A percentile compares a stretch with the other conserved stretches of the same genome.
These are phyloP conservation scores for Ceratobasidium sp. DNA, from an alignment of 1,284 basidiomycete genomes.

Conservation along the genomic window DNA sequence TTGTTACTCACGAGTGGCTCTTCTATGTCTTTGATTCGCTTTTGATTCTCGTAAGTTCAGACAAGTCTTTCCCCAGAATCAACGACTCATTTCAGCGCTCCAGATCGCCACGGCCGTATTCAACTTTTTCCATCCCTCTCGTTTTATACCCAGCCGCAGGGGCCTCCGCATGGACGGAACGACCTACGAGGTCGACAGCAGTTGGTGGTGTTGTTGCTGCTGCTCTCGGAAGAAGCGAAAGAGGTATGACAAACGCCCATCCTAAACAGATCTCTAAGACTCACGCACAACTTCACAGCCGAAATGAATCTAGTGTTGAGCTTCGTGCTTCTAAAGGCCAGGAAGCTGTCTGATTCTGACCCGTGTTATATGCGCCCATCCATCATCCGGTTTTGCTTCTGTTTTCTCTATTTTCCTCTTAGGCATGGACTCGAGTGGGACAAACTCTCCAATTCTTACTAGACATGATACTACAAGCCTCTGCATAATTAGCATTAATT, in stretches of 20 bases:
- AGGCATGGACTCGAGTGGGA: too few relatives aligned
- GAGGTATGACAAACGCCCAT: not conserved
- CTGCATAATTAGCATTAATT: too few relatives aligned
- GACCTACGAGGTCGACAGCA: slow-evolving; percentile 34
- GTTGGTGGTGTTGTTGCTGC: slow-evolving; percentile 41
- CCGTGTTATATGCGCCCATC: too few relatives aligned
- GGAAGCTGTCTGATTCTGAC: not conserved
- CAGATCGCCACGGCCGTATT: slow-evolving; percentile 26
- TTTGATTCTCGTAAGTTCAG: slow-evolving; percentile 37
- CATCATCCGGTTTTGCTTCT: too few relatives aligned
- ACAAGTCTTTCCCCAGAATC: not conserved
- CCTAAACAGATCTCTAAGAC: not conserved
- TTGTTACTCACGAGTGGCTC: slow-evolving; percentile 44
- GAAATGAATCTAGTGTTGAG: not conserved
- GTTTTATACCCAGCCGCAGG: slow-evolving; percentile 42
- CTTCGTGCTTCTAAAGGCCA: not conserved
- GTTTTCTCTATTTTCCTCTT: too few relatives aligned
- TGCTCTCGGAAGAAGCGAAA: slow-evolving; percentile 24
- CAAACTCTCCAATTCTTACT: too few relatives aligned
- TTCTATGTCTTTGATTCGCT: slow-evolving; percentile 45
- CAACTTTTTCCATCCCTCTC: slow-evolving; percentile 40
- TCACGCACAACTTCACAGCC: not conserved
- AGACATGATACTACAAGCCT: too few relatives aligned
- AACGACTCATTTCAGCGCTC: not conserved
- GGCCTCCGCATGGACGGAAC: slow-evolving; percentile 45